A percentile compares a stretch with the other conserved stretches of the same genome.
These are phyloP conservation scores for Rheum nobile DNA, from an alignment of 148 eudicot species.

Conservation along the genomic window DNA sequence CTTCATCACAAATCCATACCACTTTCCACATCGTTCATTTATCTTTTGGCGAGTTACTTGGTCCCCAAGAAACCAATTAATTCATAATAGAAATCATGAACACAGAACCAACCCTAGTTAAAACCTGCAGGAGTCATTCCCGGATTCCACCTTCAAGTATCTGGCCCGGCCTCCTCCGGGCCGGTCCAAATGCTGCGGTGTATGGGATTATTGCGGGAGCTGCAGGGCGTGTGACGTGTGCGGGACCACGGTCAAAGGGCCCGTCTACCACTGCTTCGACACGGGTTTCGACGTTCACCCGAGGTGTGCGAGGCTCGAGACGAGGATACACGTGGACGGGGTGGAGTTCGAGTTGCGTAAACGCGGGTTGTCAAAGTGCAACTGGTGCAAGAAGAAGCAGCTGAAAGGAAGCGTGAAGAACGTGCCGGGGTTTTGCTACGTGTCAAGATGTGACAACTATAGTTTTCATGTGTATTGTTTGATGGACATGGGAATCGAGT, in stretches of 20 bases:
- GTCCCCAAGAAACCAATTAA: neutral
- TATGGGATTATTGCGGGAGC: neutral
- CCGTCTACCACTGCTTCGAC: conserved; percentile 3
- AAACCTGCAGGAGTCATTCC: neutral
- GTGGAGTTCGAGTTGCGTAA: neutral
- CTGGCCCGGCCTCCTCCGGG: neutral
- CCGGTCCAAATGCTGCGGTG: neutral
- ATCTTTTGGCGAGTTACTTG: neutral
- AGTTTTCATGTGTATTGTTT: conserved; percentile 9
- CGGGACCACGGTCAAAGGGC: neutral
- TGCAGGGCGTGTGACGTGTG: neutral
- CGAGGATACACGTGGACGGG: neutral
- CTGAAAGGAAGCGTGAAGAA: neutral
- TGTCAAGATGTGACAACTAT: neutral
- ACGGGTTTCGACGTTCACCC: conserved; percentile 10
- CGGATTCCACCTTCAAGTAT: neutral
- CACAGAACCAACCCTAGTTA: neutral
- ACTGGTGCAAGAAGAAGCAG: neutral
- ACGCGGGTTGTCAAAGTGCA: neutral
- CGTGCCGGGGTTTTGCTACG: conserved; percentile 6
- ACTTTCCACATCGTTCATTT: neutral
- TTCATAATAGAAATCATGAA: neutral
- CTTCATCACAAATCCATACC: too few species aligned
- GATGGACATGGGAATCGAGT: neutral
- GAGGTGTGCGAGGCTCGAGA: neutral